These are phyloP conservation scores for Boletales sp. DNA, from an alignment of 768 basidiomycete genomes.

Conservation along the genomic window DNA sequence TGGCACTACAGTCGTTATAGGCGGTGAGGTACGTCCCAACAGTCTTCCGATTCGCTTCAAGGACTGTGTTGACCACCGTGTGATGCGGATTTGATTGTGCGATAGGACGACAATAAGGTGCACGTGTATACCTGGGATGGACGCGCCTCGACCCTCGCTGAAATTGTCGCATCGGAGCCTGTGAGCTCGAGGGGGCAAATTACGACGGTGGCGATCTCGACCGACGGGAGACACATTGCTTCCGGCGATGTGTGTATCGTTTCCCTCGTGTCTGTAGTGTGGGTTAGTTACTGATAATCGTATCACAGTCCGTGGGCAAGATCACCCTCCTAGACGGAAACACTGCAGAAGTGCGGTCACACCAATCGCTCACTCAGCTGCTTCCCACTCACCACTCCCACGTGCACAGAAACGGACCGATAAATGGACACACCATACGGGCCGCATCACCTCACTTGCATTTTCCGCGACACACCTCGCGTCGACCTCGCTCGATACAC, in stretches of 20 bases:
- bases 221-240: slow-evolving; percentile 70
- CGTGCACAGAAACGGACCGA: slow-evolving; percentile 54
- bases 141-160: slow-evolving; percentile 44
- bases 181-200: slow-evolving; percentile 58
- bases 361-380: not conserved
- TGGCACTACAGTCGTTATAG: slow-evolving; percentile 59
- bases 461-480: slow-evolving; percentile 56
- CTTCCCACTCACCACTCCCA: not conserved
- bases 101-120: slow-evolving; percentile 65
- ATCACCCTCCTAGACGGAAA: slow-evolving; percentile 72
- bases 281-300: too few species aligned
- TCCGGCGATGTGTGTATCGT: slow-evolving; percentile 72
- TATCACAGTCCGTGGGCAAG: slow-evolving; percentile 68
- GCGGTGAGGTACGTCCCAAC: slow-evolving; percentile 57
- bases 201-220: slow-evolving; percentile 74
- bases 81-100: not conserved
- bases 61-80: not conserved
- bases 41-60: too few species aligned
- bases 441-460: slow-evolving; percentile 68
- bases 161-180: slow-evolving; percentile 55
- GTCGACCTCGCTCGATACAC: slow-evolving; percentile 90
- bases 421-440: slow-evolving; percentile 86
- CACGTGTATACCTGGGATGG: slow-evolving; percentile 72
- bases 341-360: slow-evolving; percentile 45
- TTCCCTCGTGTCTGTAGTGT: not conserved